Evolutionary conservation across 164 flowering plant species (phyloP).

Genomic region (Aristolochia fimbriata): DNA sequence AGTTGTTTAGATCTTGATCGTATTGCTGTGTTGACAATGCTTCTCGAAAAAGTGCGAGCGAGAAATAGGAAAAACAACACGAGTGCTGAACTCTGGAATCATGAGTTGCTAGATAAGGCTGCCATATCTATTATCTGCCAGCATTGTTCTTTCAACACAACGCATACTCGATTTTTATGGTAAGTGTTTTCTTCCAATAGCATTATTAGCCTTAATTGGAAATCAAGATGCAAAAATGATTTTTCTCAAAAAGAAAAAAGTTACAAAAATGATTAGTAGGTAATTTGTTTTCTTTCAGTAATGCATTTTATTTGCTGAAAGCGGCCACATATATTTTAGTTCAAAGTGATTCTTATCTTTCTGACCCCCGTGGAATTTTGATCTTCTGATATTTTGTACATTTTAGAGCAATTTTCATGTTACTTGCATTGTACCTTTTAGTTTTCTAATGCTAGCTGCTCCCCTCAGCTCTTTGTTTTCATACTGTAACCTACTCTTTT

Average conservation of each 20-base stretch:
- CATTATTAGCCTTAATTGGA: not conserved
- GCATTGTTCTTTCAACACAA: slow-evolving; percentile 26
- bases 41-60: slow-evolving; percentile 60
- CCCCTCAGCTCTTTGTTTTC: too few species aligned
- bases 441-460: too few species aligned
- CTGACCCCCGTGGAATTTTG: too few species aligned
- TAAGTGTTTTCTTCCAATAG: slow-evolving; percentile 19
- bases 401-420: too few species aligned
- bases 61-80: slow-evolving; percentile 21
- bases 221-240: not conserved
- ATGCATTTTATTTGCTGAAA: not conserved
- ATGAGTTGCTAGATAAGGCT: slow-evolving; percentile 55
- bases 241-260: too few species aligned
- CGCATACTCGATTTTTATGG: slow-evolving; percentile 51
- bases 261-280: not conserved
- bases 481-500: too few species aligned
- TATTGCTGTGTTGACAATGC: slow-evolving; percentile 39
- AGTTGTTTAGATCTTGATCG: slow-evolving; percentile 21
- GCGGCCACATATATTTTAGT: too few species aligned
- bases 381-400: too few species aligned
- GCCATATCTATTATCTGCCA: slow-evolving; percentile 41
- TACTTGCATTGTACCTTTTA: too few species aligned
- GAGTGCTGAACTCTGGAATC: slow-evolving; percentile 45
- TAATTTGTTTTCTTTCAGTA: not conserved
- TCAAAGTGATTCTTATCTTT: too few species aligned